Evolutionary conservation across 2,329 filamentous ascomycete genomes (phyloP).

Genomic region (Pseudofabraea citricarpa): DNA sequence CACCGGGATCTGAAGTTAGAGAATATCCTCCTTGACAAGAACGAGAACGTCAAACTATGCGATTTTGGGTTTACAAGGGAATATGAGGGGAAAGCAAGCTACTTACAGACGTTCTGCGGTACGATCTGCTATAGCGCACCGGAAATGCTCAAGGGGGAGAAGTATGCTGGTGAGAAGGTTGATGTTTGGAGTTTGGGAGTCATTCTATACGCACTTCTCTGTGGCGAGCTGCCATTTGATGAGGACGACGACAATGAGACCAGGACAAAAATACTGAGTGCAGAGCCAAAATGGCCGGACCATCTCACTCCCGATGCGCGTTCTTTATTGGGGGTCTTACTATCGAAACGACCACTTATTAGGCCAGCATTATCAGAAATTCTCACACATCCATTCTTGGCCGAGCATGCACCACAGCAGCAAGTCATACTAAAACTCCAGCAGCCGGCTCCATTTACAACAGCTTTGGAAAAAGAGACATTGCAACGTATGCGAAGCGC

Average conservation of each 20-base stretch:
- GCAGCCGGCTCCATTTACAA: constrained; percentile 78
- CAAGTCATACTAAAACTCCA: constrained; percentile 83
- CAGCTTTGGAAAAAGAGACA: constrained; percentile 82
- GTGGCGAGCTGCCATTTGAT: constrained; percentile 88
- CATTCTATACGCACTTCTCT: constrained; percentile 77
- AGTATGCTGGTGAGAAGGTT: constrained; percentile 96
- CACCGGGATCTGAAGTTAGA: constrained; percentile 96
- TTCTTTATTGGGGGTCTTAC: constrained; percentile 69
- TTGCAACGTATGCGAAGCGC: constrained; percentile 89
- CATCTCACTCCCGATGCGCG: constrained; percentile 74
- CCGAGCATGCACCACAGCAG: constrained; percentile 82
- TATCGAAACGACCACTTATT: constrained; percentile 85
- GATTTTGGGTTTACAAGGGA: constrained; percentile 98
- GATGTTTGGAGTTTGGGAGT: constrained; percentile 92
- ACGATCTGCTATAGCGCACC: constrained; percentile 97
- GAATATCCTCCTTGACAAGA: constrained; percentile 91
- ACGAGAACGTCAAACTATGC: constrained; percentile 95
- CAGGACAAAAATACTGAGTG: constrained; percentile 75
- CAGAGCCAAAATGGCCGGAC: constrained; percentile 82
- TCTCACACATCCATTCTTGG: constrained; percentile 79
- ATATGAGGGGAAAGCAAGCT: constrained; percentile 91
- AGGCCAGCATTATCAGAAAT: constrained; percentile 82
- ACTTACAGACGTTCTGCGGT: constrained; percentile 95
- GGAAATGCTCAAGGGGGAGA: constrained; percentile 97
- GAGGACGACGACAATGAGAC: constrained; percentile 90